Evolutionary conservation across 208 protist species (phyloP).

Genomic region (Vickermania spadyakhi): DNA sequence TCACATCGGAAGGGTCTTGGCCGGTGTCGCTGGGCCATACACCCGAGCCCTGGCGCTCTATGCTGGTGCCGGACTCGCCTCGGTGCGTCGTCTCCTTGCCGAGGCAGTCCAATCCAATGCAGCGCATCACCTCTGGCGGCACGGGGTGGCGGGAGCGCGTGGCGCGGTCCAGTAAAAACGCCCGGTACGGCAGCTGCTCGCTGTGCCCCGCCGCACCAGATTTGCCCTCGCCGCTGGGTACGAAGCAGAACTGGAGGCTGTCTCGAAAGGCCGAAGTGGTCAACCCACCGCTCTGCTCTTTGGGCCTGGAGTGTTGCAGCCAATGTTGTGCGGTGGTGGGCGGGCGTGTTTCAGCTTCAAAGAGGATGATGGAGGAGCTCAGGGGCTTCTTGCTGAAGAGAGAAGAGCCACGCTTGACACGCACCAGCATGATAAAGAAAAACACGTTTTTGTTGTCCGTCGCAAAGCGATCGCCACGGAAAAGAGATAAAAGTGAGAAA

Average conservation of each 20-base stretch:
- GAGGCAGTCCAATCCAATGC: background rate
- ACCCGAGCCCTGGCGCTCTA: background rate
- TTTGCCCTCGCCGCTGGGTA: background rate
- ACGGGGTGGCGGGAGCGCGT: background rate
- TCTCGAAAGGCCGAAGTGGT: background rate
- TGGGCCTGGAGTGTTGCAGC: background rate
- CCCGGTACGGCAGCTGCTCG: background rate
- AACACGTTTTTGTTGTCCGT: slow-evolving; percentile 18
- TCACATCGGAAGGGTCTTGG: background rate
- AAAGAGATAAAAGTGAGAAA: background rate
- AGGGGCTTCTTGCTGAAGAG: background rate
- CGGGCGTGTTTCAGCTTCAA: background rate
- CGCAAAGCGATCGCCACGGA: slow-evolving; percentile 10
- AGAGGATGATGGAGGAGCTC: background rate
- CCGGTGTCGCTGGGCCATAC: background rate
- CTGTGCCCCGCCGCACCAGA: background rate
- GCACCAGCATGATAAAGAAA: slow-evolving; percentile 9
- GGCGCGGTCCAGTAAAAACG: background rate
- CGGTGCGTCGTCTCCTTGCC: too few relatives aligned
- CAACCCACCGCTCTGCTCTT: too few relatives aligned
- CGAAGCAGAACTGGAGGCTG: background rate
- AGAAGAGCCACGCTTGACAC: background rate
- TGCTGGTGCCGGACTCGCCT: too few relatives aligned
- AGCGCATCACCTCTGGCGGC: background rate
- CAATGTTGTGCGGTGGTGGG: background rate